Evolutionary conservation across 176 grass and related monocot species (phyloP), one percentile per base, ranked within the genome.

Genomic region (Juncus inflexus): DNA sequence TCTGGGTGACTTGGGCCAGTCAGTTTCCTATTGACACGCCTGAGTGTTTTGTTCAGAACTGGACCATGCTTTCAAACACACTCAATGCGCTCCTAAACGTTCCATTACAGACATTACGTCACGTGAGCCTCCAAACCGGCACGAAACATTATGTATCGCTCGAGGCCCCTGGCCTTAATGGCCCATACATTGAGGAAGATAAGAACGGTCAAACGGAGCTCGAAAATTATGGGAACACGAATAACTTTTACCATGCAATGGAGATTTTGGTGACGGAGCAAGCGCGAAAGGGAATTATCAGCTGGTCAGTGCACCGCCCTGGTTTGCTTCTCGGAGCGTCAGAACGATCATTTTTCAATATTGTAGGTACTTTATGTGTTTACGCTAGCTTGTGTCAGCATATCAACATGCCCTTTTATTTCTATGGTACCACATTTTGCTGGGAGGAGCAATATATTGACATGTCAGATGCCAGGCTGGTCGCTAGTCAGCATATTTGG

Each of bases 1-100:
- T 80, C 61, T 80, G 77, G 77, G 68, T 58, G 11, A 80, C 68
- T 4, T 80, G 77, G 77, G 69, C 77, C 51, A 80, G 68, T 60
- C 61, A 60, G 43, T 80, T 80, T 38, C 54, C 61, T 15, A 50
- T 73, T 8, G 69, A 80, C 77, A 73, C 77, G 0, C 50, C 47
- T 3, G 61, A 80, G 7, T 80, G 77, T 37, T 80, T 67, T 7
- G 52, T 61, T 19, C 77, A 66, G 68, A 80, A 80, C 60, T 16
- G 52, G 5, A 52, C 77, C 40, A 73, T 80, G 77, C 47, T 80
- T n/a, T 28, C 61, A 51, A 62, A 80, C 16, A 42, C 69, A 12
- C 77, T 73, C 40, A 12, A 80, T 13, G 77, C 77, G 2, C 77
- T 80, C 50, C 52, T 58, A 8, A 6, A 35, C 40, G 36, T 9